A percentile compares a stretch with the other conserved stretches of the same genome.
Evolutionary conservation across 176 grass and related monocot genomes (phyloP).

Genomic region (Avena sativa): DNA sequence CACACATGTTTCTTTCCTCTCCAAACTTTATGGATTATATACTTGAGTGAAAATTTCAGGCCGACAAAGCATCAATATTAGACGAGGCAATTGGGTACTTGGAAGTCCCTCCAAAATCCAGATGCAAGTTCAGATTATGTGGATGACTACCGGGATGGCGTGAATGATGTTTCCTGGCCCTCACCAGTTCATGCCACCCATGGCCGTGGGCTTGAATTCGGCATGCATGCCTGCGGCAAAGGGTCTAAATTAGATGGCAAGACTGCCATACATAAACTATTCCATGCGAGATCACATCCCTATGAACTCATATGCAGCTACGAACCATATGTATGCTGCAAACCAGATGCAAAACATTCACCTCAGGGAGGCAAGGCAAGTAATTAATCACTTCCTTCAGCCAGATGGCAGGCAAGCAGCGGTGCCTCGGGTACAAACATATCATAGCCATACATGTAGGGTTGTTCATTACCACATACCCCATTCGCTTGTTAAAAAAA

Average conservation of each 20-base stretch:
- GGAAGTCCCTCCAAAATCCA: conserved; percentile 71
- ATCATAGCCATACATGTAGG: not conserved
- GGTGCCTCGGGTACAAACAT: conserved; percentile 50
- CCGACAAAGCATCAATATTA: conserved; percentile 89
- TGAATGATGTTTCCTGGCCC: conserved; percentile 77
- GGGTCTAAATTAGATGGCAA: conserved; percentile 64
- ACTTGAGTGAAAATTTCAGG: conserved; percentile 52
- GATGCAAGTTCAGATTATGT: conserved; percentile 98
- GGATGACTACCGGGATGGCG: conserved; percentile 78
- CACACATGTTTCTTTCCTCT: conserved; percentile 7
- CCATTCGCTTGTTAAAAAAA: too few relatives aligned
- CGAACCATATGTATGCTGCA: conserved; percentile 50
- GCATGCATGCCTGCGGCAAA: conserved; percentile 59
- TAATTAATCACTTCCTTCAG: conserved; percentile 41
- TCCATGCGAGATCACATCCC: conserved; percentile 64
- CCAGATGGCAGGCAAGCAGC: conserved; percentile 42
- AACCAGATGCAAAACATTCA: conserved; percentile 67
- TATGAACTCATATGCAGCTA: conserved; percentile 48
- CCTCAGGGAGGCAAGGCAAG: conserved; percentile 42
- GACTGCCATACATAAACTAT: conserved; percentile 57
- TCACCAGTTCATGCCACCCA: conserved; percentile 71
- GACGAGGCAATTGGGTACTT: conserved; percentile 93
- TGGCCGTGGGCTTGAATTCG: conserved; percentile 62
- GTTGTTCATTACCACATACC: too few relatives aligned
- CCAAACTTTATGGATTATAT: not conserved